phyloP scores from a whole-genome alignment of 768 basidiomycete genomes.

The Lepiota subincarnata region DNA sequence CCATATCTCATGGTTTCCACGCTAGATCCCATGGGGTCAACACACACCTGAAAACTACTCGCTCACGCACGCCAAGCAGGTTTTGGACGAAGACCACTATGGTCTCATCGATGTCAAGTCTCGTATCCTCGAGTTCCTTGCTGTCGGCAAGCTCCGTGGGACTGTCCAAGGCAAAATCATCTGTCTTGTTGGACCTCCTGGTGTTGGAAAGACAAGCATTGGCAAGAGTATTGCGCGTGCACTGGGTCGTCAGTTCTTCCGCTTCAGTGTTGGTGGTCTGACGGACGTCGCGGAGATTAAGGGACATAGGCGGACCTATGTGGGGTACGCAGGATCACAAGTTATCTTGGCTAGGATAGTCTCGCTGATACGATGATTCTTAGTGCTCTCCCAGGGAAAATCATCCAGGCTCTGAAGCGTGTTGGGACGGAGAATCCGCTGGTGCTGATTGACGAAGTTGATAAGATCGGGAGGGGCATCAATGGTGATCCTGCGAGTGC shows the following conservation, averaged over 20 bases:
- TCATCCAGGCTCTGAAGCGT: slow-evolving; percentile 89
- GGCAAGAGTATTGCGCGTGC: slow-evolving; percentile 94
- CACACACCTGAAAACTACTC: slow-evolving; percentile 93
- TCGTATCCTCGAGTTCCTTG: slow-evolving; percentile 92
- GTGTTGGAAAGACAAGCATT: slow-evolving; percentile 96
- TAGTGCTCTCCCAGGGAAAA: slow-evolving; percentile 90
- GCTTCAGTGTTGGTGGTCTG: slow-evolving; percentile 94
- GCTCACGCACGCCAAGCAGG: slow-evolving; percentile 72
- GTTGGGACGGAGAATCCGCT: slow-evolving; percentile 93
- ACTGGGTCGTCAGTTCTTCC: slow-evolving; percentile 87
- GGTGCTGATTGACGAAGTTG: slow-evolving; percentile 92
- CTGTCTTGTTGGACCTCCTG: slow-evolving; percentile 93
- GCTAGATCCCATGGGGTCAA: slow-evolving; percentile 87
- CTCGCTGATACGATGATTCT: neutral
- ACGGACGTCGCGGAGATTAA: slow-evolving; percentile 99
- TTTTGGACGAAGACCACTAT: slow-evolving; percentile 94
- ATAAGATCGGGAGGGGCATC: slow-evolving; percentile 89
- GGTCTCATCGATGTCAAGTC: slow-evolving; percentile 90
- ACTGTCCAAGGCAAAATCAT: slow-evolving; percentile 97
- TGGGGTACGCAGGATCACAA: slow-evolving; percentile 54
- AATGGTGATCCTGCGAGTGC: slow-evolving; percentile 94
- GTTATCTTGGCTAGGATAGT: neutral
- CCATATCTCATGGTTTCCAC: slow-evolving; percentile 6
- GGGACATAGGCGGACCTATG: slow-evolving; percentile 96
- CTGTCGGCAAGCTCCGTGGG: slow-evolving; percentile 91